These are phyloP conservation scores for Schwanniomyces occidentalis DNA, from an alignment of 805 yeast species.

Conservation along the genomic window DNA sequence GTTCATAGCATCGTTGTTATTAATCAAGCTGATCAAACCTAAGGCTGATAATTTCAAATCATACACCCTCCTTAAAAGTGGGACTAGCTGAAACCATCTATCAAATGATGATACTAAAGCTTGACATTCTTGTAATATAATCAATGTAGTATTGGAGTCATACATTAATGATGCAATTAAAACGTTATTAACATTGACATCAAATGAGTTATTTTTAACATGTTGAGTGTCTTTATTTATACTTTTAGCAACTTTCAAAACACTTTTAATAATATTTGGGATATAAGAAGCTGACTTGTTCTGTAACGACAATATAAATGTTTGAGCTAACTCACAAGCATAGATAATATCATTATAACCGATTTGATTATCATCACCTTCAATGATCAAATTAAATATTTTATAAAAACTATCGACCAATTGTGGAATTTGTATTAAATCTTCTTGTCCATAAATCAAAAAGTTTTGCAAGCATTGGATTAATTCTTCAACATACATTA, in stretches of 20 bases:
- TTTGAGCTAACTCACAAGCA: constrained; percentile 65
- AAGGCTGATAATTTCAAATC: constrained; percentile 77
- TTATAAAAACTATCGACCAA: constrained; percentile 51
- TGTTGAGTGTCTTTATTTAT: constrained; percentile 29
- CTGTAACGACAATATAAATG: constrained; percentile 59
- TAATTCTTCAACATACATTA: constrained; percentile 73
- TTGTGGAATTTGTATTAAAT: constrained; percentile 31
- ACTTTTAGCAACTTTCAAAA: constrained; percentile 38
- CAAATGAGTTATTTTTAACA: constrained; percentile 35
- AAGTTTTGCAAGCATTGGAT: constrained; percentile 73
- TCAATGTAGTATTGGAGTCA: constrained; percentile 55
- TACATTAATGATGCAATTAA: constrained; percentile 64
- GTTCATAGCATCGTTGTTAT: constrained; percentile 21
- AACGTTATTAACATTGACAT: constrained; percentile 57
- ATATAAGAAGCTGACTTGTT: constrained; percentile 46
- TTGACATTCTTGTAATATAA: constrained; percentile 45
- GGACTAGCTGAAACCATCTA: constrained; percentile 63
- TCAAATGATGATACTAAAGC: constrained; percentile 53
- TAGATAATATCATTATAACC: constrained; percentile 56
- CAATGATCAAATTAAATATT: constrained; percentile 48
- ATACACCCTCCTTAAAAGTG: constrained; percentile 64
- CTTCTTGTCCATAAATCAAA: constrained; percentile 53
- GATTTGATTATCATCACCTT: constrained; percentile 44
- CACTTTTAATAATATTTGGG: constrained; percentile 44
- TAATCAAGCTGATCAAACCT: constrained; percentile 56